Evolutionary conservation across 78 protist species (phyloP), one percentile per base, ranked within the genome.

Genomic region (Speleostelium caveatum): DNA sequence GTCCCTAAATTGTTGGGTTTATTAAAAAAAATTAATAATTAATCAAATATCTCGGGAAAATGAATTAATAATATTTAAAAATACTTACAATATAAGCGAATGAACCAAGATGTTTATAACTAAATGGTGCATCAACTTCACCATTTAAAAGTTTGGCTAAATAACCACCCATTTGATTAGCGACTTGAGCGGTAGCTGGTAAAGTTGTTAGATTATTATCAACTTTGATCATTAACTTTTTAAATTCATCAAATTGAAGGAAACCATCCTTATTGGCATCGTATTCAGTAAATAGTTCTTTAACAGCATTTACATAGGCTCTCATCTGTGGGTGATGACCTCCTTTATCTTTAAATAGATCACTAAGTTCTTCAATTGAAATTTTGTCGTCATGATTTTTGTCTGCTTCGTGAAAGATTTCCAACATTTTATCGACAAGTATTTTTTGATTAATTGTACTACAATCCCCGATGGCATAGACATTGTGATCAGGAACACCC

Each of bases 381-480:
- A 94, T 28, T 71, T 73, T 35, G n/a, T 77, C 39, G 30, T 86
- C 90, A 26, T 32, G 21, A 39, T 94, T 80, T 12, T 38, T 66
- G 63, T 94, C 96, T 2, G 92, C 96, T 7, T 74, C 85, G 30
- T 79, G 65, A n/a, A 94, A 94, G 45, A 94, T 28, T 21, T 89
- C 91, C n/a, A 4, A 0, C 6, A 94, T 39, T 17, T 68, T 58
- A 2, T 65, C 28, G 53, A 88, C n/a, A 5, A 94, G 53, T 22
- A 73, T 53, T 12, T 60, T 32, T 63, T 69, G 93, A 12, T 67
- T 63, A 5, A 94, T 68, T 0, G 94, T 80, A 22, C 94, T 60
- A 35, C 96, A 94, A 88, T 94, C 96, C 10, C 97, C 97, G 36
- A 87, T 24, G 0, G 97, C 95, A 55, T 74, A 95, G 19, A 93